Evolutionary conservation across 768 basidiomycete species (phyloP), one percentile per base, ranked within the genome.

Genomic region (Mycena galopus): DNA sequence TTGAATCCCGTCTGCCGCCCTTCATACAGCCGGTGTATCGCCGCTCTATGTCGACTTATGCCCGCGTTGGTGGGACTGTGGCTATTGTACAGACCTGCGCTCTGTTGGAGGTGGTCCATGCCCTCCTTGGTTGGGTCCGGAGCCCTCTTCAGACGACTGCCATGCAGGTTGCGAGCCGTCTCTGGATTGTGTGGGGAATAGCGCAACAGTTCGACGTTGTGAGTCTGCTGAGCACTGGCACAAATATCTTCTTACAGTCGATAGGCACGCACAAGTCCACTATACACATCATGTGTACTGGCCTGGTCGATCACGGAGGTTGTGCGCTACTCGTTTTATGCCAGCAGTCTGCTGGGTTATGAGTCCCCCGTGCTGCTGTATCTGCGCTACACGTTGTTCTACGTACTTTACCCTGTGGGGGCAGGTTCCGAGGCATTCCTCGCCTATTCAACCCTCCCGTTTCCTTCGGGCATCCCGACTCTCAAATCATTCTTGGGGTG

Each of bases 281-380:
- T 96, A 30, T 98, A 94, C 84, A 89, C 94, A 8, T 91, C 93
- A 60, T 97, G 98, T 96, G 88, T 98, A 65, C 82, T 97, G 72
- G 93, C 97, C 0, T 99, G 98, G 98, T 93, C 94, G 0, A 72
- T 92, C 61, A 95, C 96, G 19, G 98, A 99, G 82, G 90, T 97
- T 57, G 91, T 97, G 67, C 94, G 98, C 33, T 99, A 99, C 83
- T 79, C 90, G 11, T 97, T 93, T 86, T 99, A 99, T 81, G 92
- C 93, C 2, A 83, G 86, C 77, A 86, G 84, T 51, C 87, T 97
- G 6, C 72, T 94, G 50, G 89, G 89, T 7, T 74, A 79, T 76
- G 88, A 91, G 75, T 83, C 86, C 12, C 81, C 87, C 25, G 35
- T 81, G 19, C 88, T 95, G 51, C 83, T 91, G 29, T 93, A 88